phyloP scores from a whole-genome alignment of 2,329 filamentous ascomycete species.

The Talaromyces sp. region DNA sequence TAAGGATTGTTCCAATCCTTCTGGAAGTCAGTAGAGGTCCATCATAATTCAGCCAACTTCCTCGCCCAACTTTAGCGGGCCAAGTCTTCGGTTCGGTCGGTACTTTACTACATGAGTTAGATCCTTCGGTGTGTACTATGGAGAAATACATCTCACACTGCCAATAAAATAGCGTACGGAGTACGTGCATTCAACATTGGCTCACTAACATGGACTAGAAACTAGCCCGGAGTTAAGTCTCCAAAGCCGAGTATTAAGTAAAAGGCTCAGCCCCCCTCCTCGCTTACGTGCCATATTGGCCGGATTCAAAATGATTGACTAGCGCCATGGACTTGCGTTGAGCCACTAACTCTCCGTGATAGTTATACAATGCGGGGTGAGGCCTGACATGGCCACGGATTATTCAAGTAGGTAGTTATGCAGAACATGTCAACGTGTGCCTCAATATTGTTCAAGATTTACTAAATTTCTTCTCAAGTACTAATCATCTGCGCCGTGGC shows the following conservation, averaged over 20 bases:
- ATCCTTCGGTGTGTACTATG: background rate
- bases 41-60: background rate
- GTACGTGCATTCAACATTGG: background rate
- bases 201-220: background rate
- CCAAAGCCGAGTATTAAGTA: background rate
- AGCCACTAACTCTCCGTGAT: background rate
- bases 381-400: background rate
- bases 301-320: background rate
- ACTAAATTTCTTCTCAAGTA: no score
- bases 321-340: background rate
- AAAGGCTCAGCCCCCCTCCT: background rate
- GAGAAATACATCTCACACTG: background rate
- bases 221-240: background rate
- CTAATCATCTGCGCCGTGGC: background rate
- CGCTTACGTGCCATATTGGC: constrained; percentile 3
- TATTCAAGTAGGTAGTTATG: no score
- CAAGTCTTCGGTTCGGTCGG: background rate
- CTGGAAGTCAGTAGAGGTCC: no score
- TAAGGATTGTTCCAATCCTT: background rate
- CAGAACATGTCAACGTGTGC: no score
- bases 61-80: background rate
- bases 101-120: background rate
- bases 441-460: no score
- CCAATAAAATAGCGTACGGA: background rate
- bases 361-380: constrained; percentile 1